These are phyloP conservation scores for Zygoascus hellenicus DNA, from an alignment of 1,139 yeast species.

Conservation along the genomic window DNA sequence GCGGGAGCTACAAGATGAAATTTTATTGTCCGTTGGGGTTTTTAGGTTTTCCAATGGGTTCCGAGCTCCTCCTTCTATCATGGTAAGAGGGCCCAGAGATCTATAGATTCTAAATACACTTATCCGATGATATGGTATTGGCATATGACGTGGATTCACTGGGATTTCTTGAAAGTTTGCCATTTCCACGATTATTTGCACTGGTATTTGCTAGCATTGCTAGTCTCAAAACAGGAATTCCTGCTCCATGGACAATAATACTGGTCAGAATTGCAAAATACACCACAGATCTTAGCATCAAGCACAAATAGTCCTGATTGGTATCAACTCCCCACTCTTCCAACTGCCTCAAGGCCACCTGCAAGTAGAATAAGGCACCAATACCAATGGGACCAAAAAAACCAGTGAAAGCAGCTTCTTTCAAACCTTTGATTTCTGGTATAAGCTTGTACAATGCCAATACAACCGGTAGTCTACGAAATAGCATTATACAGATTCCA, in stretches of 20 bases:
- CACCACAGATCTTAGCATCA: conserved; percentile 24
- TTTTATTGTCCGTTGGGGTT: too few relatives aligned
- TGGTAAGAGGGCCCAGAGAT: too few relatives aligned
- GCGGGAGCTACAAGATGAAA: too few relatives aligned
- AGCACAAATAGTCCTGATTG: conserved; percentile 12
- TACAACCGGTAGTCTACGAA: conserved; percentile 37
- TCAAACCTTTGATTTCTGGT: conserved; percentile 36
- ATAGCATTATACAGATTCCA: conserved; percentile 30
- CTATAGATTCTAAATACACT: too few relatives aligned
- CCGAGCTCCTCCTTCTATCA: too few relatives aligned
- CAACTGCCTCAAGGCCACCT: conserved; percentile 23
- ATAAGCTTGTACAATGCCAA: conserved; percentile 32
- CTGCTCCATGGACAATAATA: conserved; percentile 30
- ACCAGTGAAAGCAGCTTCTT: conserved; percentile 40
- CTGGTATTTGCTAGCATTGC: neutral
- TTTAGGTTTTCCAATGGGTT: too few relatives aligned
- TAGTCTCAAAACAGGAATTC: conserved; percentile 22
- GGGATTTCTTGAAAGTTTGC: too few relatives aligned
- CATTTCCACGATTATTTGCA: neutral
- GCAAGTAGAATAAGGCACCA: conserved; percentile 36
- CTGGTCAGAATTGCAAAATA: conserved; percentile 28
- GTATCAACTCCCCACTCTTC: conserved; percentile 13
- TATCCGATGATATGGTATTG: too few relatives aligned
- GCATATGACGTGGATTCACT: too few relatives aligned
- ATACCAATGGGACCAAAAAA: conserved; percentile 45